Percentiles rank a stretch among this genome's conserved stretches.
Conservation (phyloP, 345 rosid species). For the Populus deltoides region DNA sequence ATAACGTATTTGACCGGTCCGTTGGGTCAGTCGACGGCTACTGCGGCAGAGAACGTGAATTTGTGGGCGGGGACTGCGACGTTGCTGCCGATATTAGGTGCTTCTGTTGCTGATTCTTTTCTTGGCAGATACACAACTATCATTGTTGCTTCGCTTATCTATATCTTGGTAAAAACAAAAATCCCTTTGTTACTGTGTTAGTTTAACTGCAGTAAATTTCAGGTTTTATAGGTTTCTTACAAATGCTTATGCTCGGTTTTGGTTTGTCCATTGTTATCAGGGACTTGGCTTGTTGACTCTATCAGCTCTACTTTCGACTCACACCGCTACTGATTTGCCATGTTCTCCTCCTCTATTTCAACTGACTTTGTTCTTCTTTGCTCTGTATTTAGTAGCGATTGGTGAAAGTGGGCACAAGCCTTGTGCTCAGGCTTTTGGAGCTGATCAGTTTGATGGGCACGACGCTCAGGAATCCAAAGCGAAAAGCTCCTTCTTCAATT, state of each 20-base stretch:
- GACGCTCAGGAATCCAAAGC: slow-evolving; percentile 19
- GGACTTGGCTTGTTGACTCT: slow-evolving; percentile 29
- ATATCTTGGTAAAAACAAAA: slow-evolving; percentile 10
- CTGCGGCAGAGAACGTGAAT: slow-evolving; percentile 29
- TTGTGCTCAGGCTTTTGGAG: slow-evolving; percentile 32
- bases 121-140: slow-evolving; percentile 27
- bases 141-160: slow-evolving; percentile 18
- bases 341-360: background rate
- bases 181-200: too few relatives aligned
- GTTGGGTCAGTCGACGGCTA: slow-evolving; percentile 26
- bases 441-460: slow-evolving; percentile 29
- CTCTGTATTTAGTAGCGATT: slow-evolving; percentile 21
- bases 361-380: slow-evolving; percentile 22
- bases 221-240: background rate
- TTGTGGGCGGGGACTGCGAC: slow-evolving; percentile 16
- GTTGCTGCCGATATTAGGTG: slow-evolving; percentile 24
- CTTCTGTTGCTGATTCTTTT: slow-evolving; percentile 26
- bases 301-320: slow-evolving; percentile 18
- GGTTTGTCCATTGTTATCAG: background rate
- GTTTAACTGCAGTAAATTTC: too few relatives aligned
- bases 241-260: background rate
- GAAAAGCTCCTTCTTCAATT: slow-evolving; percentile 29
- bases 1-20: slow-evolving; percentile 29
- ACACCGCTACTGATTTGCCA: background rate
- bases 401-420: slow-evolving; percentile 32